Conservation (phyloP, 2,329 filamentous ascomycete genomes). For the Colletotrichum orbiculare region DNA sequence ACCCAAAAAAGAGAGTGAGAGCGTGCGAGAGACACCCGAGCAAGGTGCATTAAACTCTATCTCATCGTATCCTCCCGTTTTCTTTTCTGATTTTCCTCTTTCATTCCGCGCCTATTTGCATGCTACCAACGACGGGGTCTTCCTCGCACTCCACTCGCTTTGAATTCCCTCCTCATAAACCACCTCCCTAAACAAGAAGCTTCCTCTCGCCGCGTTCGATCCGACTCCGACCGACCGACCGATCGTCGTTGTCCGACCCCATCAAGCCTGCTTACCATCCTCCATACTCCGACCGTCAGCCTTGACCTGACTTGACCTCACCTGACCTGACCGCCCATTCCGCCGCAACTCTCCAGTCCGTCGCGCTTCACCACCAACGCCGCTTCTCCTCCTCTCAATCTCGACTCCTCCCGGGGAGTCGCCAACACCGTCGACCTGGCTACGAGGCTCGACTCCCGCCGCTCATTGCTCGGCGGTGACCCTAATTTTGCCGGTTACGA, state of each 20-base stretch:
- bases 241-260: constrained; percentile 18
- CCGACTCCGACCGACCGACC: constrained; percentile 22
- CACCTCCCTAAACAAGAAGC: constrained; percentile 17
- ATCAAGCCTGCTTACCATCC: constrained; percentile 9
- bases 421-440: constrained; percentile 46
- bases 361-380: constrained; percentile 16
- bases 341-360: constrained; percentile 1
- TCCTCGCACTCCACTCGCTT: constrained; percentile 36
- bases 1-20: constrained; percentile 18
- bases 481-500: constrained; percentile 45
- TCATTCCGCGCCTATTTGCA: constrained; percentile 23
- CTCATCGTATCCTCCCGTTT: constrained; percentile 11
- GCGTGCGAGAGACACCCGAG: constrained; percentile 2
- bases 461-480: constrained; percentile 53
- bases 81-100: constrained; percentile 7
- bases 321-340: too few relatives aligned
- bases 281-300: constrained; percentile 8
- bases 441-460: constrained; percentile 53
- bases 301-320: too few relatives aligned
- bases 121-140: constrained; percentile 26
- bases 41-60: constrained; percentile 13
- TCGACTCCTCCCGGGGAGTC: constrained; percentile 46
- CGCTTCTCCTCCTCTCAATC: constrained; percentile 2
- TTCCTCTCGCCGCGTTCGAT: not conserved
- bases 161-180: constrained; percentile 23